Conservation (phyloP, 805 yeast genomes). For the Candida insectalens region DNA sequence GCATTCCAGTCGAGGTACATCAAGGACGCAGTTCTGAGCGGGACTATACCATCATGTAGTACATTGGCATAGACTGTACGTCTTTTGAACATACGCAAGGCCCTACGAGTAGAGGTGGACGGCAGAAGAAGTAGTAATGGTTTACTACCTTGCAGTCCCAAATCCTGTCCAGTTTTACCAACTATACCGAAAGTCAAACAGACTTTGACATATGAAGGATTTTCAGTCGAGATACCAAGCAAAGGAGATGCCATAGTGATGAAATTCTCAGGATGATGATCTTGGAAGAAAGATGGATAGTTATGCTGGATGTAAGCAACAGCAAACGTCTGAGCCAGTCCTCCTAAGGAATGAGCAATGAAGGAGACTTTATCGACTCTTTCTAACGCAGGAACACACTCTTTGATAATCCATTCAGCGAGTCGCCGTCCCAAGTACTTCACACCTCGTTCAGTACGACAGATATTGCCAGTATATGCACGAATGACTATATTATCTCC, state of each 20-base stretch:
- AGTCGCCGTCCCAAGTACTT: constrained; percentile 74
- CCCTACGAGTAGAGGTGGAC: constrained; percentile 56
- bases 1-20: constrained; percentile 82
- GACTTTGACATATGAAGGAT: constrained; percentile 74
- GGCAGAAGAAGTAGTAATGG: constrained; percentile 75
- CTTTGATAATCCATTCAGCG: constrained; percentile 60
- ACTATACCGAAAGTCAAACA: constrained; percentile 82
- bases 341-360: constrained; percentile 91
- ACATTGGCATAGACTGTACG: constrained; percentile 87
- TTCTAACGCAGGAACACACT: constrained; percentile 28
- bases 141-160: constrained; percentile 49
- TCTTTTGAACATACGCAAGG: constrained; percentile 52
- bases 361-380: constrained; percentile 64
- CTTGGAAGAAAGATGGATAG: constrained; percentile 61
- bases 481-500: constrained; percentile 67
- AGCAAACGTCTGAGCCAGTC: constrained; percentile 85
- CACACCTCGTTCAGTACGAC: constrained; percentile 84
- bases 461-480: constrained; percentile 76
- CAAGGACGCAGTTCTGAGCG: constrained; percentile 81
- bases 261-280: constrained; percentile 65
- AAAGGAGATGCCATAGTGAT: constrained; percentile 82
- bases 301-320: constrained; percentile 65
- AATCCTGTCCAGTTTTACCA: constrained; percentile 90
- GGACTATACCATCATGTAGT: constrained; percentile 91
- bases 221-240: constrained; percentile 80